Evolutionary conservation across 495 filamentous ascomycete genomes (phyloP).

Genomic region (Aspergillus homomorphus): DNA sequence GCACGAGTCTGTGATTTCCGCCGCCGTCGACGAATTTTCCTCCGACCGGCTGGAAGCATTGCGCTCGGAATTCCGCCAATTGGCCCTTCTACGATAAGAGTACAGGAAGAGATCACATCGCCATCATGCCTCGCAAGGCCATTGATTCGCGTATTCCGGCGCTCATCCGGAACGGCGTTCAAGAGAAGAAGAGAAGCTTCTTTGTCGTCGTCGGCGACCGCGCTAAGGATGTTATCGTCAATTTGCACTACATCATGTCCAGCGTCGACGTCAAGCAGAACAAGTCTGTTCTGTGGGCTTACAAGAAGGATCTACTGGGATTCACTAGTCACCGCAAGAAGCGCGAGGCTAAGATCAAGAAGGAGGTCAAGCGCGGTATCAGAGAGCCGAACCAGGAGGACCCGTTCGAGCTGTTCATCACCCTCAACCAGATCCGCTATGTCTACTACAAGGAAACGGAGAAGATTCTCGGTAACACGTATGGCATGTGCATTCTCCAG

Average conservation of each 20-base stretch:
- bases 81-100: neutral
- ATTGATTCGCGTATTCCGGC: conserved; percentile 92
- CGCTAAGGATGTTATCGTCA: conserved; percentile 94
- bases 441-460: conserved; percentile 99
- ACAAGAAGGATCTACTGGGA: conserved; percentile 94
- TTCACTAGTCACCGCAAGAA: conserved; percentile 97
- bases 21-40: conserved; percentile 6
- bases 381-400: conserved; percentile 94
- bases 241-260: conserved; percentile 92
- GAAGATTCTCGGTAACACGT: conserved; percentile 97
- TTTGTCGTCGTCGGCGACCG: conserved; percentile 95
- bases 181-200: conserved; percentile 97
- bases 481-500: conserved; percentile 97
- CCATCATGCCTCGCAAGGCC: conserved; percentile 53
- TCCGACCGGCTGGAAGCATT: neutral
- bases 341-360: conserved; percentile 95
- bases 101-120: neutral
- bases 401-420: conserved; percentile 97
- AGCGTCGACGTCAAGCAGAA: conserved; percentile 89
- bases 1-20: conserved; percentile 4
- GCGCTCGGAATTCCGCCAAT: neutral
- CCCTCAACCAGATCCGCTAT: conserved; percentile 94
- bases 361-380: conserved; percentile 93
- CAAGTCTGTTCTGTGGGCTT: conserved; percentile 98
- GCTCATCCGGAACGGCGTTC: conserved; percentile 91